Base-by-base conservation (phyloP, 2,329 filamentous ascomycete genomes). In the Trichoderma sp. region DNA sequence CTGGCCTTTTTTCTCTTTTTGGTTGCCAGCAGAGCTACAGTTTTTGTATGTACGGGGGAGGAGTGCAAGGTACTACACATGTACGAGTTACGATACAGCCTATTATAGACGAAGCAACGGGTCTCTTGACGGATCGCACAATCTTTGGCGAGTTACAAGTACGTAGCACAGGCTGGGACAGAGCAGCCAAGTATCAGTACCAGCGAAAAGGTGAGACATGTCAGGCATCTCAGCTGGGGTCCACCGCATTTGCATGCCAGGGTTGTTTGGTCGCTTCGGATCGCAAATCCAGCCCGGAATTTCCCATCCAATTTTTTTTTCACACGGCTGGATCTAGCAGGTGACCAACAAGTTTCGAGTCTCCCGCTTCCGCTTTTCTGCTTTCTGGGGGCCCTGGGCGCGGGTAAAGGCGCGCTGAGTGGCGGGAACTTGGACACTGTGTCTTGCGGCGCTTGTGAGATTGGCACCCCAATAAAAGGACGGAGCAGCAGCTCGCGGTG, bases 271-370 rank as follows among this genome's bases (percentile, higher is more conserved):
- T 62, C 35, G 27, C 66, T 63, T 38, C 41, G 59, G 69, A 65
- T 73, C 69, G 69, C 29, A 33, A 71, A 41, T 60, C 14, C 29
- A 35, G 50, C 35, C 45, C 67, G 31, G 33, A 60, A 71, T 60
- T 41, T 50, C 67, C 35, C 14, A 38, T 38, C 33, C 12, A 38
- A 6, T 60, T 71, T 71, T 60, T 69, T 21, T 53, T 24, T 53
- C 45, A 24, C 65, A 35, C 53, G 56, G 56, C 53, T 69, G 50
- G 27, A 63, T 71, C 29, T 16, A 73, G 71, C 71, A 73, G 71
- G 60, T 73, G 60, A 64, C 60, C 71, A 65, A 29, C 35, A 38
- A 38, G 27, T 31, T 16, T 60, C 24, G 16, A 41, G 38, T 56
- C 29, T 64, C 35, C 41, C 45, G 41, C 35, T 53, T 59, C 53